phyloP scores from a whole-genome alignment of 108 stramenopile species.

The Chaetoceros tenuissimus region DNA sequence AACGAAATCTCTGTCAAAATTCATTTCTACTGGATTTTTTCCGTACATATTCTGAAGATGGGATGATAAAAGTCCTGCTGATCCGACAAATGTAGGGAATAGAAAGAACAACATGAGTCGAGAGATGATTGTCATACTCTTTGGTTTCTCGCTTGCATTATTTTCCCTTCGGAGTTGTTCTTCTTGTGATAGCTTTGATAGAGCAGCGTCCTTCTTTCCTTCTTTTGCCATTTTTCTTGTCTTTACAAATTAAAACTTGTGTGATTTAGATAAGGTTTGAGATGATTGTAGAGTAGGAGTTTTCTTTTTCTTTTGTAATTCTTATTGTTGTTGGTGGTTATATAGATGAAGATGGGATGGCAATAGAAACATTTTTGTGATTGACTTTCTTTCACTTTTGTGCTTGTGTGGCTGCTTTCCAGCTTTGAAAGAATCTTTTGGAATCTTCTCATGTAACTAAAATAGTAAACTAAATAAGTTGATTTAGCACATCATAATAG shows the following conservation, averaged over 20 bases:
- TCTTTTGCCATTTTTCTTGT: background rate
- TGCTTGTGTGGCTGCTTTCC: too few relatives aligned
- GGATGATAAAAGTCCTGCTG: background rate
- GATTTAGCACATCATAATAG: too few relatives aligned
- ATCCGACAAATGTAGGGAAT: background rate
- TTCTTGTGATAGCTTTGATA: background rate
- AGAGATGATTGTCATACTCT: background rate
- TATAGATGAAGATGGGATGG: too few relatives aligned
- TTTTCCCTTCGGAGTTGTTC: background rate
- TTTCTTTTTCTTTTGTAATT: too few relatives aligned
- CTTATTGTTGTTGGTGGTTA: too few relatives aligned
- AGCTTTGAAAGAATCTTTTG: too few relatives aligned
- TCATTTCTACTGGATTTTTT: background rate
- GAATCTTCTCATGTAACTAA: too few relatives aligned
- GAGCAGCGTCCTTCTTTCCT: background rate
- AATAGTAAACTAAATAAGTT: too few relatives aligned
- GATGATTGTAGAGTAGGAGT: background rate
- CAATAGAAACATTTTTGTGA: too few relatives aligned
- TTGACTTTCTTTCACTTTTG: too few relatives aligned
- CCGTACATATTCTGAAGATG: background rate
- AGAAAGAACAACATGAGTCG: slow-evolving; percentile 3
- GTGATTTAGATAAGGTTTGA: too few relatives aligned
- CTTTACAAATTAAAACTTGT: too few relatives aligned
- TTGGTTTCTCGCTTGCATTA: background rate
- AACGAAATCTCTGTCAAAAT: slow-evolving; percentile 2